phyloP scores from a whole-genome alignment of 169 alveolate genomes.

The Plasmodium fragile region DNA sequence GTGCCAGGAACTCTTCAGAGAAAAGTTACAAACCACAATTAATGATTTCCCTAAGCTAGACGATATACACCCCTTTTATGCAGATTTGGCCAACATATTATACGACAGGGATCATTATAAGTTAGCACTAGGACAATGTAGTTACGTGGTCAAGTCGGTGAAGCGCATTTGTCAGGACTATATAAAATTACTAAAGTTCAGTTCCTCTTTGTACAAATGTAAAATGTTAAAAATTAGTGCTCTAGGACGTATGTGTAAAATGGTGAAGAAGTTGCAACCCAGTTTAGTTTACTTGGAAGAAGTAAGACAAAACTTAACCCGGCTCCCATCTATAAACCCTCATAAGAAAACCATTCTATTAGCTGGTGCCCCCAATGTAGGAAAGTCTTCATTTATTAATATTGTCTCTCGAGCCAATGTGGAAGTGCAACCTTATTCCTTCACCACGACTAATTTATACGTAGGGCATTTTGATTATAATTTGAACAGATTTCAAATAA shows the following conservation, averaged over 20 bases:
- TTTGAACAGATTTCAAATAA: conserved; percentile 97
- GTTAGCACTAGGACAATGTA: conserved; percentile 98
- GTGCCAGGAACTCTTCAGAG: conserved; percentile 95
- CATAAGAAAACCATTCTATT: conserved; percentile 94
- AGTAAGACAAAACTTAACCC: conserved; percentile 96
- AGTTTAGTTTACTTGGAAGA: conserved; percentile 97
- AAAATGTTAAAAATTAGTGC: conserved; percentile 98
- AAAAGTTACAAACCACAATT: conserved; percentile 94
- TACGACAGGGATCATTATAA: conserved; percentile 99
- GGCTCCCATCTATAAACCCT: conserved; percentile 98
- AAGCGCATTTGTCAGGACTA: conserved; percentile 97
- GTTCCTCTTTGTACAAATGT: conserved; percentile 97
- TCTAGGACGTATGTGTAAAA: conserved; percentile 98
- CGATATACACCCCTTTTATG: conserved; percentile 99
- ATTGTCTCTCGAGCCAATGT: conserved; percentile 97
- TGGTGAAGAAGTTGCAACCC: conserved; percentile 95
- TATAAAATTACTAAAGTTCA: conserved; percentile 96
- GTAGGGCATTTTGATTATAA: conserved; percentile 99
- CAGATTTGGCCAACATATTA: conserved; percentile 97
- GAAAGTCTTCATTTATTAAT: conserved; percentile 98
- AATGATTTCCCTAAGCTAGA: conserved; percentile 98
- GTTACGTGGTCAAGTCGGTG: conserved; percentile 93
- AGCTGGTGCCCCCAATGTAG: conserved; percentile 99
- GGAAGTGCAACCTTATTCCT: conserved; percentile 98
- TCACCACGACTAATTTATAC: conserved; percentile 98